Conservation (phyloP, 176 grass and related monocot species). For the Bolboschoenus planiculmis region DNA sequence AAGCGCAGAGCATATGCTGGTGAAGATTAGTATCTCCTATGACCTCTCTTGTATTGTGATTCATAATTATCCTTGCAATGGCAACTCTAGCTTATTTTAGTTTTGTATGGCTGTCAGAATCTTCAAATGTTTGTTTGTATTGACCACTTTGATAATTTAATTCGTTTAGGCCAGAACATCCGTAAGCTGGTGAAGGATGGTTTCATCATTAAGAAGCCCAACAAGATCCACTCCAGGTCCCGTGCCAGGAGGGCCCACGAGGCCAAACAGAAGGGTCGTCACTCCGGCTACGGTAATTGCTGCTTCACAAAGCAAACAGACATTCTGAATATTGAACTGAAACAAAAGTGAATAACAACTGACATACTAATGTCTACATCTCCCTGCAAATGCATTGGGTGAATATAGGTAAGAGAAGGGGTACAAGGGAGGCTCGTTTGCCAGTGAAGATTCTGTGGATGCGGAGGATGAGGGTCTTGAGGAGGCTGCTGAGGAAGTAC, state of each 20-base stretch:
- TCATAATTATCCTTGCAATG: neutral
- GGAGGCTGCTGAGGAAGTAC: constrained; percentile 56
- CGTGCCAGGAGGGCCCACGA: constrained; percentile 57
- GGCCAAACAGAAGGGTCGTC: constrained; percentile 62
- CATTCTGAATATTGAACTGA: too few species aligned
- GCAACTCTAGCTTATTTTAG: neutral
- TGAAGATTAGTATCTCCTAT: neutral
- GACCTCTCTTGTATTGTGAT: neutral
- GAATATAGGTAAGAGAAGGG: constrained; percentile 51
- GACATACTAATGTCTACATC: neutral
- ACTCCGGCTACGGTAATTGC: constrained; percentile 50
- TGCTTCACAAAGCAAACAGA: neutral
- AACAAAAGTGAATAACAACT: neutral
- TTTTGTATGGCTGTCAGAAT: neutral
- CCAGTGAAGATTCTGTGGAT: constrained; percentile 69
- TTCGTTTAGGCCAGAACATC: constrained; percentile 46
- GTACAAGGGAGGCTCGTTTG: constrained; percentile 70
- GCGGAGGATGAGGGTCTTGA: constrained; percentile 63
- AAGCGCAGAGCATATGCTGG: neutral
- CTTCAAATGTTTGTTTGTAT: neutral
- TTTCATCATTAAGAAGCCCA: constrained; percentile 64
- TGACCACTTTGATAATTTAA: neutral
- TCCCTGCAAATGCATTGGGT: neutral
- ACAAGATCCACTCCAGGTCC: constrained; percentile 63
- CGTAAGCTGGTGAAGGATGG: constrained; percentile 67